Conservation (phyloP, 768 basidiomycete species). For the Flagelloscypha sp. region DNA sequence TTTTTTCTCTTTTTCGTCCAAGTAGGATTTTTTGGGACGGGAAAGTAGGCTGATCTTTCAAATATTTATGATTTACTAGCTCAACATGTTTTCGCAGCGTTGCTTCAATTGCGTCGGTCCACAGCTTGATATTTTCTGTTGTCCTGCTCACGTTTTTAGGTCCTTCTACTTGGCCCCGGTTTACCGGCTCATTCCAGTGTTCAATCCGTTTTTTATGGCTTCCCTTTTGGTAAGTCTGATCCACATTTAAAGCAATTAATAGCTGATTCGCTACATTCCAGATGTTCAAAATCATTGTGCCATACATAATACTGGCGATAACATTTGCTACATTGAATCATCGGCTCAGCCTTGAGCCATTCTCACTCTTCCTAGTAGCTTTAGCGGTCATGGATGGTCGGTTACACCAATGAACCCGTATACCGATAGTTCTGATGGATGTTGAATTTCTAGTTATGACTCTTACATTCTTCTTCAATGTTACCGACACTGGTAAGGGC, state of each 20-base stretch:
- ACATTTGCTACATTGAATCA: constrained; percentile 63
- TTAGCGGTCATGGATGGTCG: constrained; percentile 64
- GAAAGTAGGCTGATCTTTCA: constrained; percentile 48
- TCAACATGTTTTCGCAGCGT: constrained; percentile 35
- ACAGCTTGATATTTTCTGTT: neutral
- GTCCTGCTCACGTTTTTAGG: constrained; percentile 20
- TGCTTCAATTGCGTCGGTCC: constrained; percentile 60
- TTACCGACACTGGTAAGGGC: constrained; percentile 62
- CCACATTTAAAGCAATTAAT: neutral
- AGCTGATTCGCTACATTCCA: constrained; percentile 17
- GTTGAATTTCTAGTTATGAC: constrained; percentile 54
- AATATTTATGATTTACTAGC: constrained; percentile 1
- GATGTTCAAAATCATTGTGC: constrained; percentile 78
- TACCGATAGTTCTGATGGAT: constrained; percentile 1
- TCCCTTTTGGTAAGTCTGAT: constrained; percentile 45
- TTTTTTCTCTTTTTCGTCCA: constrained; percentile 86
- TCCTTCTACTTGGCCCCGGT: constrained; percentile 87
- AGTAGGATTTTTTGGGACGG: constrained; percentile 78
- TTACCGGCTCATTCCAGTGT: constrained; percentile 78
- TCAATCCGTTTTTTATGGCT: constrained; percentile 81
- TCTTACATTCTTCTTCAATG: constrained; percentile 74
- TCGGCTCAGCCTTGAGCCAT: constrained; percentile 60
- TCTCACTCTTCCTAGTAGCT: constrained; percentile 73
- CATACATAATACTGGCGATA: constrained; percentile 70
- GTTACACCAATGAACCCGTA: too few species aligned